A percentile compares a stretch with the other conserved stretches of the same genome.
Evolutionary conservation across 768 basidiomycete species (phyloP).

Genomic region (Lactifluus pinguis): DNA sequence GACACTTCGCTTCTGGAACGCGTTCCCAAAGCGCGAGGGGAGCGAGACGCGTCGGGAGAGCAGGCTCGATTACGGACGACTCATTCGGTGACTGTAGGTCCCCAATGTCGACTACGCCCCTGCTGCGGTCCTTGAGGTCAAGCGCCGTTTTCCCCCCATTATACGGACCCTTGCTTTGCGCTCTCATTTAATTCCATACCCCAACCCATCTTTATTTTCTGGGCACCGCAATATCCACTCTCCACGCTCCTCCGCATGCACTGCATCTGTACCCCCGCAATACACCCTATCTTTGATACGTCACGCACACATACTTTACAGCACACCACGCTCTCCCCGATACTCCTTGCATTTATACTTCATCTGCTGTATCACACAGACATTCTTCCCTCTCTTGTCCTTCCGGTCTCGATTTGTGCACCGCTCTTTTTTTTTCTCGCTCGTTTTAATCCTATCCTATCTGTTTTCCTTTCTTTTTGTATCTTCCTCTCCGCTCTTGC

Average conservation of each 20-base stretch:
- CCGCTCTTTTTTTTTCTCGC: not conserved
- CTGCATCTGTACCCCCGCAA: constrained; percentile 9
- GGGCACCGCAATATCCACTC: constrained; percentile 10
- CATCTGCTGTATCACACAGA: constrained; percentile 8
- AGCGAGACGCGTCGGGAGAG: constrained; percentile 31
- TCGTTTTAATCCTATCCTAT: constrained; percentile 5
- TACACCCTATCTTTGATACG: not conserved
- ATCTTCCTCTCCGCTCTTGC: not conserved
- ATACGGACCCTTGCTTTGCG: not conserved
- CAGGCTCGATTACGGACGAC: constrained; percentile 37
- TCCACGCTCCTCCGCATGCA: not conserved
- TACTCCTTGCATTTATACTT: constrained; percentile 4
- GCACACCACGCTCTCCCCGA: constrained; percentile 7
- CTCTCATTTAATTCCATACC: not conserved
- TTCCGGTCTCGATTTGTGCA: constrained; percentile 11
- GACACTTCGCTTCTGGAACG: constrained; percentile 95
- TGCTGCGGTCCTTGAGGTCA: not conserved
- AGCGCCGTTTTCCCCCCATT: not conserved
- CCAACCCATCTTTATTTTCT: not conserved
- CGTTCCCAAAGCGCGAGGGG: constrained; percentile 71
- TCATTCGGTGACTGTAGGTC: constrained; percentile 26
- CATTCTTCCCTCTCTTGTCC: not conserved
- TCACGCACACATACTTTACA: constrained; percentile 7
- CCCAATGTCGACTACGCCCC: not conserved
- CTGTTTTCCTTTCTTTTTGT: not conserved